Percentiles rank a stretch among this genome's conserved stretches.
These are phyloP conservation scores for Ophiostoma sp. DNA, from an alignment of 2,329 filamentous ascomycete genomes.

Conservation along the genomic window DNA sequence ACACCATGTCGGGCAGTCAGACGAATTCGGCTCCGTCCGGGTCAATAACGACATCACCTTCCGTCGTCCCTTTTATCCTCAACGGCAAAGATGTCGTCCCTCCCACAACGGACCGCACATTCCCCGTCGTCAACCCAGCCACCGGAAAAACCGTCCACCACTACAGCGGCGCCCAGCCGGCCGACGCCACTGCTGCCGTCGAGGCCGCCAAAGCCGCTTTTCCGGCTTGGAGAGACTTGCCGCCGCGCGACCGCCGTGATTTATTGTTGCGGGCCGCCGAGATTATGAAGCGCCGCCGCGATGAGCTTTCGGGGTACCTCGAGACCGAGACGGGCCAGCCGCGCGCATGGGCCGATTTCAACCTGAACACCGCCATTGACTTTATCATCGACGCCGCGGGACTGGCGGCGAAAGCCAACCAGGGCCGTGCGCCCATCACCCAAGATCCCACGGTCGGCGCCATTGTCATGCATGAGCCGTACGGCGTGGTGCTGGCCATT, in stretches of 20 bases:
- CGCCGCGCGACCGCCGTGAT: slow-evolving; percentile 61
- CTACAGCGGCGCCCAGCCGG: slow-evolving; percentile 34
- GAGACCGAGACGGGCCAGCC: slow-evolving; percentile 48
- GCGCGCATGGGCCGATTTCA: slow-evolving; percentile 45
- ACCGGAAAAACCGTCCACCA: slow-evolving; percentile 36
- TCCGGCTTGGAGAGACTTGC: slow-evolving; percentile 65
- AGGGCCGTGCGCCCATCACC: slow-evolving; percentile 17
- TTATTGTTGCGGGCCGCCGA: slow-evolving; percentile 70
- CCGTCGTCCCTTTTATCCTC: not conserved
- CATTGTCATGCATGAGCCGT: slow-evolving; percentile 72
- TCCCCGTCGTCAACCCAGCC: slow-evolving; percentile 35
- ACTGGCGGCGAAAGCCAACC: slow-evolving; percentile 35
- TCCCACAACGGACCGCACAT: slow-evolving; percentile 28
- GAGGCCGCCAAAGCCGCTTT: slow-evolving; percentile 64
- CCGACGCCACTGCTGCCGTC: slow-evolving; percentile 36
- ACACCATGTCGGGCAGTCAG: not conserved
- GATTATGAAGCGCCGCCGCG: slow-evolving; percentile 58
- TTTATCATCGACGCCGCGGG: slow-evolving; percentile 44
- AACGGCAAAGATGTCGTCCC: slow-evolving; percentile 2
- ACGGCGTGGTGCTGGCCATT: slow-evolving; percentile 77
- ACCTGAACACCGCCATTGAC: slow-evolving; percentile 40
- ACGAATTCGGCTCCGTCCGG: not conserved
- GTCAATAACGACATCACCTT: not conserved
- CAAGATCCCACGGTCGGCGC: slow-evolving; percentile 40
- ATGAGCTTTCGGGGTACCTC: slow-evolving; percentile 64